Percentiles rank a stretch among this genome's conserved stretches.
Evolutionary conservation across 208 protist species (phyloP).

Genomic region (Leishmania amazonensis): DNA sequence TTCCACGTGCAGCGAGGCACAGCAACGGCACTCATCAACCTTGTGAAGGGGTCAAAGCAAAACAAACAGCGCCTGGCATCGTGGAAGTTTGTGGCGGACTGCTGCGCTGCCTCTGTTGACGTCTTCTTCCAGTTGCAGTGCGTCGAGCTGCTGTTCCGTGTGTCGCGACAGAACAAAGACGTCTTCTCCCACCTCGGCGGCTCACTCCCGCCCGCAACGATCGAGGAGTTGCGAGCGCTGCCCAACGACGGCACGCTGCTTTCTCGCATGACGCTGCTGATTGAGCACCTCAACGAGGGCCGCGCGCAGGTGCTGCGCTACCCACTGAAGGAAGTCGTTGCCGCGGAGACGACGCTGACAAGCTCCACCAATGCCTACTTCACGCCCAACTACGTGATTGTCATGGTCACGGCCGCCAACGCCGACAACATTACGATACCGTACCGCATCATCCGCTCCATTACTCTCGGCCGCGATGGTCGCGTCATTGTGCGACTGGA

Average conservation of each 20-base stretch:
- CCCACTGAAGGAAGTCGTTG: constrained; percentile 60
- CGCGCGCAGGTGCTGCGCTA: constrained; percentile 69
- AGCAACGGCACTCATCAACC: constrained; percentile 88
- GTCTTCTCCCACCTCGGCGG: constrained; percentile 49
- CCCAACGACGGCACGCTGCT: constrained; percentile 79
- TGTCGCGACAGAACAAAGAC: constrained; percentile 73
- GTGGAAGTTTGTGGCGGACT: constrained; percentile 77
- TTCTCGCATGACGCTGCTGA: constrained; percentile 67
- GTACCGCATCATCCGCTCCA: constrained; percentile 80
- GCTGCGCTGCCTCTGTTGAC: constrained; percentile 72
- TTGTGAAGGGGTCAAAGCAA: constrained; percentile 88
- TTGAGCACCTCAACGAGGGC: constrained; percentile 69
- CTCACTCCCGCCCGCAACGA: constrained; percentile 30
- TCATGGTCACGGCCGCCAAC: constrained; percentile 75
- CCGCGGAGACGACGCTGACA: constrained; percentile 67
- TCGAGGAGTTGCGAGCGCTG: constrained; percentile 58
- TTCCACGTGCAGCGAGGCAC: constrained; percentile 74
- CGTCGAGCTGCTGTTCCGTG: constrained; percentile 88
- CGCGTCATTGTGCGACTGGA: constrained; percentile 81
- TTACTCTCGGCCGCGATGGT: constrained; percentile 79
- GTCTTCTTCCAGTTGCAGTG: constrained; percentile 94
- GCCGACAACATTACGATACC: constrained; percentile 90
- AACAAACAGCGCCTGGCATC: constrained; percentile 83
- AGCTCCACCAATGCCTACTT: constrained; percentile 77
- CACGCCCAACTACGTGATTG: constrained; percentile 78